Percentiles rank a stretch among this genome's conserved stretches.
Evolutionary conservation across 2,329 filamentous ascomycete genomes (phyloP).

Genomic region (Zelopaecilomyces penicillatus): DNA sequence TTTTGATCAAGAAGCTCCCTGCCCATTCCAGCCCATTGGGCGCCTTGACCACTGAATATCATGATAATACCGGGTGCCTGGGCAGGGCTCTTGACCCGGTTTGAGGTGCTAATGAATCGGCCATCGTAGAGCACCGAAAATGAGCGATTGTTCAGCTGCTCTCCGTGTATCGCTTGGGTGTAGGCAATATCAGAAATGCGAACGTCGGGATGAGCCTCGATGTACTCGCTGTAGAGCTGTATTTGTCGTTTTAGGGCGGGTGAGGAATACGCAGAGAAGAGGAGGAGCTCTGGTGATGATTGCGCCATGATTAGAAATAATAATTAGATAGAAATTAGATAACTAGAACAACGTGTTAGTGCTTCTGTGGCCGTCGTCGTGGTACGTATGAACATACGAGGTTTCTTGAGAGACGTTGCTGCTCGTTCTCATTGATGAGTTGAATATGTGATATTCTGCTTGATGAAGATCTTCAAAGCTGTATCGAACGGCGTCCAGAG

Average conservation of each 20-base stretch:
- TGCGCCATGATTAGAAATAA: too few relatives aligned
- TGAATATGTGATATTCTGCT: too few relatives aligned
- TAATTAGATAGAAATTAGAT: too few relatives aligned
- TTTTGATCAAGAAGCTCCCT: slow-evolving; percentile 18
- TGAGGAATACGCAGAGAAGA: slow-evolving; percentile 4
- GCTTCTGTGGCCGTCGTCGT: too few relatives aligned
- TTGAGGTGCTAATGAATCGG: slow-evolving; percentile 1
- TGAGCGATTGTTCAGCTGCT: neutral
- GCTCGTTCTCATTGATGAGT: too few relatives aligned
- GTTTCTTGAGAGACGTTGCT: too few relatives aligned
- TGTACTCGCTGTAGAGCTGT: slow-evolving; percentile 20
- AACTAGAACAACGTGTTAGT: too few relatives aligned
- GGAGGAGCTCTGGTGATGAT: slow-evolving; percentile 1
- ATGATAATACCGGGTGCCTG: slow-evolving; percentile 14
- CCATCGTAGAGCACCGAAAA: slow-evolving; percentile 10
- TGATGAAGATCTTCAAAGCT: too few relatives aligned
- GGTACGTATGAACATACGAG: too few relatives aligned
- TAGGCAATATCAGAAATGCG: slow-evolving; percentile 4
- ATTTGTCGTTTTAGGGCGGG: slow-evolving; percentile 5
- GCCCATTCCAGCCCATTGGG: slow-evolving; percentile 36
- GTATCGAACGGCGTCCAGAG: too few relatives aligned
- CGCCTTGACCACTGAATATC: slow-evolving; percentile 36
- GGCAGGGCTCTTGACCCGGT: neutral
- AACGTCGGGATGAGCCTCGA: slow-evolving; percentile 7
- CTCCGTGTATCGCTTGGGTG: slow-evolving; percentile 3